Base-by-base conservation (phyloP, 148 eudicot species). In the Chenopodium suecicum region DNA sequence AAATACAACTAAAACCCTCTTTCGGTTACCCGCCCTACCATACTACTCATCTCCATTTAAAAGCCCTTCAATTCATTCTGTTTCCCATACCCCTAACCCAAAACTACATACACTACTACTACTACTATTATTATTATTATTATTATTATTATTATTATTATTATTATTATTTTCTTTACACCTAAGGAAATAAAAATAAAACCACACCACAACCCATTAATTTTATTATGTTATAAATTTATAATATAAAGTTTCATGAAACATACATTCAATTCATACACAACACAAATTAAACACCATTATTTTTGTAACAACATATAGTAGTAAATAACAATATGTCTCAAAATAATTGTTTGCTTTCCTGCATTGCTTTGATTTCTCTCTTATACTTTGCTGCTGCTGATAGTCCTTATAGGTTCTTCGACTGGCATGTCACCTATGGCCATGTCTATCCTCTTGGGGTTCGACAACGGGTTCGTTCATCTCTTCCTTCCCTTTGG, bases 371-470 rank as follows among this genome's bases (percentile, higher is more conserved):
- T 50, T 71, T 84, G 31, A n/a, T 86, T 77, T 77, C 17, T 73
- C 63, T 76, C 13, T 76, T 77, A 20, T 34, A 41, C 25, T 66
- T 48, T 47, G 82, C 20, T 62, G 16, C 8, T 70, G 82, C 86
- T 34, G 88, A 86, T 19, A 50, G 32, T 32, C 88, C 88, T 70
- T 86, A 89, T 65, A 79, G 88, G 13, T 88, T 70, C 80, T 88
- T 82, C 68, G 63, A 68, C 11, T 88, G 89, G 89, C 76, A 76
- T 20, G 81, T 88, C 73, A 88, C 89, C 64, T 87, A 90, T 62
- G 92, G 92, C 54, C 85, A 88, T 54, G 86, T 90, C 60, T 87
- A 84, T 58, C 92, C 92, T 32, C 77, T 90, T 9, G 92, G 86
- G 34, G 75, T 86, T 78, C 87, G 46, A 12, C 92, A 90, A 86